Evolutionary conservation across 768 basidiomycete genomes (phyloP), one percentile per base, ranked within the genome.

Genomic region (Tylopilus felleus): DNA sequence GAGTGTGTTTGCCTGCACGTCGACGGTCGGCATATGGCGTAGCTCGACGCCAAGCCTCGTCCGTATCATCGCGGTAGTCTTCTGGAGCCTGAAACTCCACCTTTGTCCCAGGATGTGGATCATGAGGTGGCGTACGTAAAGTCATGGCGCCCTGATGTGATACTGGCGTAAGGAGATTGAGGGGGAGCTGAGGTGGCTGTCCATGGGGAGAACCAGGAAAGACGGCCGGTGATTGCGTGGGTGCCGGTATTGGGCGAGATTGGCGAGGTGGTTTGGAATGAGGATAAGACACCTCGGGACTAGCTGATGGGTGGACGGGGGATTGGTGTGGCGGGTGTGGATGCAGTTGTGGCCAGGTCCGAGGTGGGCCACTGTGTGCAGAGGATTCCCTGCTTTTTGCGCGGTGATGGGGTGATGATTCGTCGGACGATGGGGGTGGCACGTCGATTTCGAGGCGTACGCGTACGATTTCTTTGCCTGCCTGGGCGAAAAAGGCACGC

Each of bases 1-100:
- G 78, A 22, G 88, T 90, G 66, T 90, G 88, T 67, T 91, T 91
- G 47, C 88, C 88, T 48, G 88, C 88, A 52, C 88, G 76, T 51
- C 88, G 75, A 22, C 88, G 81, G 66, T 89, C 88, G 38, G 80
- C 79, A 62, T 85, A 83, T 21, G 88, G 87, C 69, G 83, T 88
- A 1, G 88, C 85, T 41, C 80, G 73, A 28, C 82, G 74, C 88
- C 88, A 90, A 25, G 83, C 73, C 57, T 90, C 86, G 65, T 89
- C 88, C 23, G 76, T 65, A 51, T 86, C 83, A 53, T 80, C 78
- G 53, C 71, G 72, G 61, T 76, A 78, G 36, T 82, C 83, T 17
- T 84, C 83, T 45, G 70, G 52, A 12, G 61, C 36, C 57, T 68
- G 68, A 51, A 65, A 66, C 55, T 72, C 69, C 21, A 53, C 57